Evolutionary conservation across 805 yeast species (phyloP).

Genomic region (Zygotorulaspora chibaensis): DNA sequence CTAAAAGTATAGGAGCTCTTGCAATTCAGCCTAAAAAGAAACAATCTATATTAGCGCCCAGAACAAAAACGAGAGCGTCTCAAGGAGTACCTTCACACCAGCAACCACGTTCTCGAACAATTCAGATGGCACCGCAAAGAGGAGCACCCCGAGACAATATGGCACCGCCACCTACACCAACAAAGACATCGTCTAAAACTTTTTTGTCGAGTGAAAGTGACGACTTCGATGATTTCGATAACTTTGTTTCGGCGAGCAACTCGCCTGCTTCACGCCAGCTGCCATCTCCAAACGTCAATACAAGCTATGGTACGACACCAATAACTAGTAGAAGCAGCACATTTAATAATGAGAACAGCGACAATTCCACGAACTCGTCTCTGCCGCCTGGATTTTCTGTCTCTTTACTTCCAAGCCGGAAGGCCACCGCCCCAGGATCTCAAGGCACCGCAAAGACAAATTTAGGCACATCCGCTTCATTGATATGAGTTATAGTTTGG

Average conservation of each 20-base stretch:
- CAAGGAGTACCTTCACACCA: neutral
- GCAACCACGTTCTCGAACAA: neutral
- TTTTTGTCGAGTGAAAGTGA: slow-evolving; percentile 10
- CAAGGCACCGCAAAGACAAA: neutral
- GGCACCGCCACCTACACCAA: slow-evolving; percentile 1
- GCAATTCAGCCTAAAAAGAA: slow-evolving; percentile 28
- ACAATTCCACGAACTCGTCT: slow-evolving; percentile 3
- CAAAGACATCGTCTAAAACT: neutral
- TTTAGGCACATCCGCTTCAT: neutral
- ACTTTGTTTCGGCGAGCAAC: slow-evolving; percentile 28
- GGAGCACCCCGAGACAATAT: neutral
- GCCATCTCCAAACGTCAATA: slow-evolving; percentile 2
- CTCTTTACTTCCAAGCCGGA: slow-evolving; percentile 34
- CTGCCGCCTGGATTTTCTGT: slow-evolving; percentile 44
- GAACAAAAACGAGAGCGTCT: neutral
- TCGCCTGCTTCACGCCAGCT: slow-evolving; percentile 13
- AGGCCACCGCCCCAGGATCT: neutral
- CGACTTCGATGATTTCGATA: slow-evolving; percentile 33
- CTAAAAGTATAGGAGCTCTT: slow-evolving; percentile 22
- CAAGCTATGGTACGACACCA: neutral
- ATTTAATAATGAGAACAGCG: too few species aligned
- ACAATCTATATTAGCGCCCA: slow-evolving; percentile 5
- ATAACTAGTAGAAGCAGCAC: neutral
- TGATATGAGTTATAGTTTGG: neutral
- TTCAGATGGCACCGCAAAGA: neutral